Conservation (phyloP, 805 yeast genomes). For the Pichia kluyveri region DNA sequence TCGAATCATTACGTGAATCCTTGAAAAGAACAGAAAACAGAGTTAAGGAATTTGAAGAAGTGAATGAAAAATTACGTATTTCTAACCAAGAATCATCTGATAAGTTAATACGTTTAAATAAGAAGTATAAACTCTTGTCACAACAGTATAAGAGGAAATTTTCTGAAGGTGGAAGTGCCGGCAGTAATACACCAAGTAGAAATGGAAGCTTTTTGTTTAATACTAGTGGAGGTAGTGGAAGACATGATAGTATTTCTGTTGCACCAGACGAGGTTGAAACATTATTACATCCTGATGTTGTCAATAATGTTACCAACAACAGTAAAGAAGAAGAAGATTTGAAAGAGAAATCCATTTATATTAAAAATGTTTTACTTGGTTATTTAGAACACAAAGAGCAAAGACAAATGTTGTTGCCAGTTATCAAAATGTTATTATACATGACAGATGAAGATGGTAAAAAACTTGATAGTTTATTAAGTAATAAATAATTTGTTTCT, state of each 20-base stretch:
- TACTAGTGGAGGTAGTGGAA: conserved; percentile 9
- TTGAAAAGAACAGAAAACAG: conserved; percentile 42
- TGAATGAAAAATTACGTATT: conserved; percentile 45
- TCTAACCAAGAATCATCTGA: conserved; percentile 59
- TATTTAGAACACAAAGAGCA: conserved; percentile 91
- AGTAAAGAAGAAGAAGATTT: conserved; percentile 19
- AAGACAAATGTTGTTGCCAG: conserved; percentile 76
- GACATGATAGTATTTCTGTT: not conserved
- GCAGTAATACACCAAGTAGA: conserved; percentile 15
- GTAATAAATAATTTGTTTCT: no score
- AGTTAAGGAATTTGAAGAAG: conserved; percentile 44
- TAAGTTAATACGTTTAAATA: conserved; percentile 60
- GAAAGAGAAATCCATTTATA: conserved; percentile 56
- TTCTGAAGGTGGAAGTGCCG: conserved; percentile 15
- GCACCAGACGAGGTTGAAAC: not conserved
- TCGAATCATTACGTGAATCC: conserved; percentile 42
- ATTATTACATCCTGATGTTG: not conserved
- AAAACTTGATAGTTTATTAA: conserved; percentile 32
- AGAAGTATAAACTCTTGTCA: conserved; percentile 57
- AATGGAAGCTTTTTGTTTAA: conserved; percentile 2
- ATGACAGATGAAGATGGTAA: conserved; percentile 65
- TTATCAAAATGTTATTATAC: conserved; percentile 64
- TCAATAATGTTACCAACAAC: conserved; percentile 10
- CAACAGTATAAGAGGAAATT: conserved; percentile 38
- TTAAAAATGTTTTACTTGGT: conserved; percentile 85